Evolutionary conservation across 1,284 basidiomycete species (phyloP), one percentile per base, ranked within the genome.

Genomic region (Malassezia japonica): DNA sequence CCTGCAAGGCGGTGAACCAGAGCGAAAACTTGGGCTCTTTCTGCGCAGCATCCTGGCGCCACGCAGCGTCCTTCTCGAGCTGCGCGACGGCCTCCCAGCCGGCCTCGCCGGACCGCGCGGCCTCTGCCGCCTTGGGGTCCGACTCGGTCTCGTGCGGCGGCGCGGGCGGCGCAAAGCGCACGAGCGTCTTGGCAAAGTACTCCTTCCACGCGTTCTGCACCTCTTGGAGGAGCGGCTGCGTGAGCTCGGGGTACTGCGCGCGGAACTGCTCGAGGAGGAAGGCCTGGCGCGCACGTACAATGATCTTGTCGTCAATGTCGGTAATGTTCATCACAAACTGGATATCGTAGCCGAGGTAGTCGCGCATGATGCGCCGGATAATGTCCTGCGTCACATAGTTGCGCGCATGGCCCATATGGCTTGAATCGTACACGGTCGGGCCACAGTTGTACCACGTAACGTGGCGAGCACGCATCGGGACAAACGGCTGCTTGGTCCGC

Each of bases 251-350:
- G 27, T 63, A 50, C 43, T 61, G 59, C 16, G 59, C 46, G 23
- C 59, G 52, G 55, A 64, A 64, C 43, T 62, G 57, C 16, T 55
- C 79, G 23, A 94, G 75, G 12, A 96, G 81, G 70, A 67, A 55
- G 7, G 59, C 48, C 43, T 73, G 72, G 10, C 71, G 61, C 7
- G 52, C 48, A 28, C 60, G 59, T 49, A 48, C 38, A 64, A 79
- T 62, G 59, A 88, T 92, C 81, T 99, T 99, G 80, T 98, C 94
- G 72, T 99, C 94, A 60, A 99, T 94, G 75, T 99, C 94, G 4
- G 94, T 99, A 67, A 99, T 83, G 76, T 99, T 99, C 90, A 95
- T 95, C 50, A 98, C 92, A 74, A 98, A 96, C 73, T 95, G 87
- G 53, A 98, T 84, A 70, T 96, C 87, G 73, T 94, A 98, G 38